phyloP scores from a whole-genome alignment of 2,329 filamentous ascomycete genomes.

The Stagonosporopsis vannaccii region DNA sequence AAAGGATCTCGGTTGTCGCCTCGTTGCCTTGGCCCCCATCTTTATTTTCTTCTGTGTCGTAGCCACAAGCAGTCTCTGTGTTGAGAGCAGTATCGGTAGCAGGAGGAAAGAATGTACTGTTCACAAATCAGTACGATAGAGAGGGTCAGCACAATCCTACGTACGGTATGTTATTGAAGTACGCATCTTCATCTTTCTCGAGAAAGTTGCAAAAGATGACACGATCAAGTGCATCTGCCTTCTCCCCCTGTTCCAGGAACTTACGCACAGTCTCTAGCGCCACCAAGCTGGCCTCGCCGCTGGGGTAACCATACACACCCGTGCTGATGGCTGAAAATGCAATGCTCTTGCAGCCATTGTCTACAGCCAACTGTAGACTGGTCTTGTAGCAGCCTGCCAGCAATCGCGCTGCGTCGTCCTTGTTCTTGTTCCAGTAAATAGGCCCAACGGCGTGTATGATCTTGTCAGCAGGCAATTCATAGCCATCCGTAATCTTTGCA shows the following conservation, averaged over 20 bases:
- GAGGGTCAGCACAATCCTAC: slow-evolving; percentile 44
- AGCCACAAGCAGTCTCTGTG: slow-evolving; percentile 22
- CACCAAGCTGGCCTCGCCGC: slow-evolving; percentile 71
- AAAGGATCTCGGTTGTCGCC: slow-evolving; percentile 49
- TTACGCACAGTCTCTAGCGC: slow-evolving; percentile 69
- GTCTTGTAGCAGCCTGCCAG: slow-evolving; percentile 72
- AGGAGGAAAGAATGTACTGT: slow-evolving; percentile 49
- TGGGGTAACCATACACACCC: slow-evolving; percentile 89
- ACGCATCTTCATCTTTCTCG: slow-evolving; percentile 77
- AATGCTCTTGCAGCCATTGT: slow-evolving; percentile 71
- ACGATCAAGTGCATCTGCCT: slow-evolving; percentile 65
- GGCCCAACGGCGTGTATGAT: slow-evolving; percentile 94
- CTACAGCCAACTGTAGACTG: slow-evolving; percentile 75
- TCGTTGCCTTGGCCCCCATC: slow-evolving; percentile 35
- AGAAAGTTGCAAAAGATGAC: slow-evolving; percentile 88
- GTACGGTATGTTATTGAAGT: slow-evolving; percentile 76
- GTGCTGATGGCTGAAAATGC: slow-evolving; percentile 89
- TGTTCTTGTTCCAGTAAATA: slow-evolving; percentile 64
- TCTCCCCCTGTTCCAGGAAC: slow-evolving; percentile 59
- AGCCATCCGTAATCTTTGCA: slow-evolving; percentile 83
- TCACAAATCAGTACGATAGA: neutral
- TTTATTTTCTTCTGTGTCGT: slow-evolving; percentile 26
- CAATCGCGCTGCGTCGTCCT: slow-evolving; percentile 51
- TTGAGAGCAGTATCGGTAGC: neutral
- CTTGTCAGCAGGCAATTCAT: slow-evolving; percentile 75